Percentiles rank a stretch among this genome's conserved stretches.
Evolutionary conservation across 306 rosid genomes (phyloP).

Genomic region (Cucurbita ficifolia): DNA sequence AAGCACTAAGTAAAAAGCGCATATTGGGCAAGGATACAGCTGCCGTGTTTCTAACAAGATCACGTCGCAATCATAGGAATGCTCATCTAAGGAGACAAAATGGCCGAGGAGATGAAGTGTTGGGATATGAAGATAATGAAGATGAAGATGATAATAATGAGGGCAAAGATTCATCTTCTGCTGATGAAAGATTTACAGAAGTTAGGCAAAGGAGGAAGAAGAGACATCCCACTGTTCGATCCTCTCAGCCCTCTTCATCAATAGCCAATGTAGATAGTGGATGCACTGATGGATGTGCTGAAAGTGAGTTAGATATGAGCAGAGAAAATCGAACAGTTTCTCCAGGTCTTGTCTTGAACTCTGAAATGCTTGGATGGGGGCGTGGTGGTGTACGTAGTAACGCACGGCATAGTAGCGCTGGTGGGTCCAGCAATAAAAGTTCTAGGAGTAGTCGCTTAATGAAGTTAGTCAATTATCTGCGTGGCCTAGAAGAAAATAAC

Average conservation of each 20-base stretch:
- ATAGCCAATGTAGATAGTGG: conserved; percentile 51
- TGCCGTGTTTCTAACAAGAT: conserved; percentile 34
- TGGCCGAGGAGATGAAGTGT: conserved; percentile 34
- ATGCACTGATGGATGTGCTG: conserved; percentile 39
- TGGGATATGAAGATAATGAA: conserved; percentile 68
- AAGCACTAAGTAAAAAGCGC: conserved; percentile 73
- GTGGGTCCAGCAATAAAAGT: conserved; percentile 50
- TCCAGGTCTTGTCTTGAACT: conserved; percentile 50
- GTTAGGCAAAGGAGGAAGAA: conserved; percentile 44
- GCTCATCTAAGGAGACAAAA: conserved; percentile 42
- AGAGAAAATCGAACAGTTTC: conserved; percentile 50
- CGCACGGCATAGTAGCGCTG: conserved; percentile 62
- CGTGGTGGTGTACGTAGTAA: conserved; percentile 79
- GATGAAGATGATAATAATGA: conserved; percentile 49
- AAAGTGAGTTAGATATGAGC: conserved; percentile 49
- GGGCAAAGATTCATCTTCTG: conserved; percentile 55
- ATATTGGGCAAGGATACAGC: conserved; percentile 38
- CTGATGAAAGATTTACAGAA: conserved; percentile 51
- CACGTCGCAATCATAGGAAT: conserved; percentile 53
- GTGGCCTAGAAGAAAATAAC: conserved; percentile 44
- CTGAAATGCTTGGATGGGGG: conserved; percentile 84
- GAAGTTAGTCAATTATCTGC: conserved; percentile 63
- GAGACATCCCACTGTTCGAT: conserved; percentile 43
- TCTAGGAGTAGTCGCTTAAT: conserved; percentile 54
- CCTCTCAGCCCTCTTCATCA: conserved; percentile 71